Evolutionary conservation across 345 rosid species (phyloP), one percentile per base, ranked within the genome.

Genomic region (Lumnitzera racemosa): DNA sequence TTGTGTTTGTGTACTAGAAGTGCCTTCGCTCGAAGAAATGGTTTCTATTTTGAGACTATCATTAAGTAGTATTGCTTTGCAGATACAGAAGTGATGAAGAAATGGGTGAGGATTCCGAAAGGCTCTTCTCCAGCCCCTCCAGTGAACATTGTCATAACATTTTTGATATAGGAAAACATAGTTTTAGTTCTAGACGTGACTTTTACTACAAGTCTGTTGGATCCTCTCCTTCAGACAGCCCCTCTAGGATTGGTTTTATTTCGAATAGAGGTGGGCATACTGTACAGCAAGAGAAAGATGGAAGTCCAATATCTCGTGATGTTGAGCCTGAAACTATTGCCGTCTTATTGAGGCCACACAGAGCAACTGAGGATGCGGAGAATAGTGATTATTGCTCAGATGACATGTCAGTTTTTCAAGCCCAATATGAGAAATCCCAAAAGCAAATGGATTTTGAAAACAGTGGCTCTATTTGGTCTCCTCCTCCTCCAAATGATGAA

Each of bases 401-500:
- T 65, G 74, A 75, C 51, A 56, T 53, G 67, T 69, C 82, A 20
- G 24, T 71, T 47, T 59, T 61, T 60, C 74, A 11, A 24, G 68
- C 66, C 53, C 90, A 71, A 51, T 71, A 66, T 67, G 78, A 71
- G 49, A 76, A 29, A 65, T 67, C 76, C 47, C 85, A 60, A 43
- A 79, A 73, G 63, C 79, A 76, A 64, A 82, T 88, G 76, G 96
- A 95, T 73, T 90, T 88, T 76, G 97, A 86, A 76, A 90, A 80
- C 64, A 83, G 79, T 65, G 91, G 87, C 62, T 78, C 69, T 64
- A 79, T 95, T 72, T 95, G 99, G 99, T 82, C 70, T 69, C 96
- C 96, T 57, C 99, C 99, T 15, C 90, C 85, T 0, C 91, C 96
- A 12, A 94, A 86, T 67, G 92, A 85, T 72, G 91, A 78, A 69